phyloP scores from a whole-genome alignment of 2,329 filamentous ascomycete species.

The Bipolaris victoriae region DNA sequence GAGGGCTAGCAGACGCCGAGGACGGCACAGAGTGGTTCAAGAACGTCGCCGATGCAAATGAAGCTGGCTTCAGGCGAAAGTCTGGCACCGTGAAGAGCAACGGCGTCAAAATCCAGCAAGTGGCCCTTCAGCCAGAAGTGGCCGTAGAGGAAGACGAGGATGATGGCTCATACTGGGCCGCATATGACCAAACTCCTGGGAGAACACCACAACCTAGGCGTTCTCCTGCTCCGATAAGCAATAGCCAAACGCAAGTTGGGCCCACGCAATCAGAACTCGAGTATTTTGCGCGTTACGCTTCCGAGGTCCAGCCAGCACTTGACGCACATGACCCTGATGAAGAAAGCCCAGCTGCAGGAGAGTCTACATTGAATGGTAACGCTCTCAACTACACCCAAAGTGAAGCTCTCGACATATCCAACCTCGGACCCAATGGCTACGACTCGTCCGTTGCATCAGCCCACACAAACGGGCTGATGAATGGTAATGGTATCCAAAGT shows the following conservation, averaged over 20 bases:
- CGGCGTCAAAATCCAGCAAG: slow-evolving; percentile 17
- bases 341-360: slow-evolving; percentile 54
- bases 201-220: slow-evolving; percentile 56
- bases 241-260: slow-evolving; percentile 45
- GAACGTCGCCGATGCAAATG: slow-evolving; percentile 67
- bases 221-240: slow-evolving; percentile 64
- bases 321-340: slow-evolving; percentile 84
- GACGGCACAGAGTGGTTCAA: slow-evolving; percentile 65
- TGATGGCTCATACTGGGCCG: slow-evolving; percentile 83
- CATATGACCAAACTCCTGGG: slow-evolving; percentile 69
- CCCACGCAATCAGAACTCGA: slow-evolving; percentile 64
- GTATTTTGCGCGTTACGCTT: slow-evolving; percentile 77
- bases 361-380: slow-evolving; percentile 63
- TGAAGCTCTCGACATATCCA: slow-evolving; percentile 52
- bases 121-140: slow-evolving; percentile 20
- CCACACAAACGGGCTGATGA: slow-evolving; percentile 17
- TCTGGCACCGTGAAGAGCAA: slow-evolving; percentile 26
- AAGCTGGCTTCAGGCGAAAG: slow-evolving; percentile 48
- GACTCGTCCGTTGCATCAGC: slow-evolving; percentile 41
- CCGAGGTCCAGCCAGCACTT: slow-evolving; percentile 77
- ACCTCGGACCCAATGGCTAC: slow-evolving; percentile 39
- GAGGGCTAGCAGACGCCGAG: slow-evolving; percentile 60
- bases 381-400: slow-evolving; percentile 53
- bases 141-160: slow-evolving; percentile 60
- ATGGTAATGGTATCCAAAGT: slow-evolving; percentile 3